Evolutionary conservation across 2,329 filamentous ascomycete genomes (phyloP).

Genomic region (Neofusicoccum cordaticola): DNA sequence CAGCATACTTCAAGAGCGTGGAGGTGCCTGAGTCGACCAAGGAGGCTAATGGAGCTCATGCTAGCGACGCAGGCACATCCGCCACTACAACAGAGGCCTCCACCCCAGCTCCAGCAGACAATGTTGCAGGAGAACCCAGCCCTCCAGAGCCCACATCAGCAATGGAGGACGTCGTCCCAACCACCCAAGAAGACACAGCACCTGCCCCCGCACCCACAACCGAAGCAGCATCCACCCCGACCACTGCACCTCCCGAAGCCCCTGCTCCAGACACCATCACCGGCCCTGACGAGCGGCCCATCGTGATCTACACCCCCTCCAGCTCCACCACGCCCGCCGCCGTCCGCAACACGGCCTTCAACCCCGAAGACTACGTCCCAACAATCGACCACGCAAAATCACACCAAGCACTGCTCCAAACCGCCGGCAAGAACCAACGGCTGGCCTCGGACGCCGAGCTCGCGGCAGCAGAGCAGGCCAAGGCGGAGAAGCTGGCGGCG

Average conservation of each 20-base stretch:
- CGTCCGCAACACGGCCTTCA: slow-evolving; percentile 58
- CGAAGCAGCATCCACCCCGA: slow-evolving; percentile 14
- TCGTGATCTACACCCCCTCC: slow-evolving; percentile 77
- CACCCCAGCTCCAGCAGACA: slow-evolving; percentile 27
- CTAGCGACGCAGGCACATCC: slow-evolving; percentile 28
- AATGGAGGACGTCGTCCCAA: slow-evolving; percentile 17
- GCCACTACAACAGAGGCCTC: slow-evolving; percentile 24
- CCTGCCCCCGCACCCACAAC: slow-evolving; percentile 21
- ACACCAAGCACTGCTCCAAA: slow-evolving; percentile 66
- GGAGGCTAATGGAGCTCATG: slow-evolving; percentile 26
- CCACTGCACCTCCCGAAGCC: slow-evolving; percentile 21
- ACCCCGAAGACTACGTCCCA: slow-evolving; percentile 73
- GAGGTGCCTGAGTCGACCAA: slow-evolving; percentile 21
- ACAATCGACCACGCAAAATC: slow-evolving; percentile 73
- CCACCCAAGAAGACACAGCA: slow-evolving; percentile 25
- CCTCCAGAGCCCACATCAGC: neutral
- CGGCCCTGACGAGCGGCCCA: slow-evolving; percentile 44
- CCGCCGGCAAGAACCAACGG: slow-evolving; percentile 66
- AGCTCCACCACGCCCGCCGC: slow-evolving; percentile 71
- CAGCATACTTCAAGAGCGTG: slow-evolving; percentile 63
- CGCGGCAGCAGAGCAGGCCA: slow-evolving; percentile 64
- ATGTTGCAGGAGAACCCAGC: slow-evolving; percentile 26
- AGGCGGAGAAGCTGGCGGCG: slow-evolving; percentile 62
- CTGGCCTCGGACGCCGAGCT: slow-evolving; percentile 81
- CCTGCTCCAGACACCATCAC: slow-evolving; percentile 20